Evolutionary conservation across 345 rosid species (phyloP).

Genomic region (Syzygium jambos): DNA sequence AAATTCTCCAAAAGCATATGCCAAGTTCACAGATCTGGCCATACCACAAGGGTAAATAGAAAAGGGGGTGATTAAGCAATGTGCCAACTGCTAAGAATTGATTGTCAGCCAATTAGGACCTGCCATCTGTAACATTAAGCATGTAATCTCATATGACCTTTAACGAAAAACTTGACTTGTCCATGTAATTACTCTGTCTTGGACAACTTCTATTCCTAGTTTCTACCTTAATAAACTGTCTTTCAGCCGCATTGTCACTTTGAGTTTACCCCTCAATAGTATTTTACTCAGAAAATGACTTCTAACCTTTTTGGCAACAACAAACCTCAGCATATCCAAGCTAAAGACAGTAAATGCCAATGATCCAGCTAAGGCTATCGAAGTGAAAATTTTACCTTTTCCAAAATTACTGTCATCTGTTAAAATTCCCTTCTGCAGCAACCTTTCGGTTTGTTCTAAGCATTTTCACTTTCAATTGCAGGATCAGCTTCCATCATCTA

Average conservation of each 20-base stretch:
- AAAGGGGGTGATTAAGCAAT: background rate
- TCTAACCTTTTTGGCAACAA: background rate
- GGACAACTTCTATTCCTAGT: background rate
- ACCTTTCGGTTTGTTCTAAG: background rate
- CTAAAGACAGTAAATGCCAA: background rate
- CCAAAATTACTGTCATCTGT: background rate
- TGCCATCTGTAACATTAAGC: background rate
- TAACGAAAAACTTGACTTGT: background rate
- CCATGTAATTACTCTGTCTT: background rate
- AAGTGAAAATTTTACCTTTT: background rate
- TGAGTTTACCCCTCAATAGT: background rate
- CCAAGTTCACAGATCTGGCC: background rate
- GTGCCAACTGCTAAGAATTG: background rate
- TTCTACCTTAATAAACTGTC: background rate
- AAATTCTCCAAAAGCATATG: background rate
- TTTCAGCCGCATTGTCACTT: background rate
- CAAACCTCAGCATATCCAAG: background rate
- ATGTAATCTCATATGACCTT: background rate
- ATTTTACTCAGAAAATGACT: background rate
- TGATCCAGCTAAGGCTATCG: background rate
- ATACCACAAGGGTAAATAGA: background rate
- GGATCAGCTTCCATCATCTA: background rate
- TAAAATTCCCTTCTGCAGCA: background rate
- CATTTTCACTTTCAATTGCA: background rate
- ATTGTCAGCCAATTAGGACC: background rate